Conservation (phyloP, 2,329 filamentous ascomycete species). For the Calonectria ilicicola region DNA sequence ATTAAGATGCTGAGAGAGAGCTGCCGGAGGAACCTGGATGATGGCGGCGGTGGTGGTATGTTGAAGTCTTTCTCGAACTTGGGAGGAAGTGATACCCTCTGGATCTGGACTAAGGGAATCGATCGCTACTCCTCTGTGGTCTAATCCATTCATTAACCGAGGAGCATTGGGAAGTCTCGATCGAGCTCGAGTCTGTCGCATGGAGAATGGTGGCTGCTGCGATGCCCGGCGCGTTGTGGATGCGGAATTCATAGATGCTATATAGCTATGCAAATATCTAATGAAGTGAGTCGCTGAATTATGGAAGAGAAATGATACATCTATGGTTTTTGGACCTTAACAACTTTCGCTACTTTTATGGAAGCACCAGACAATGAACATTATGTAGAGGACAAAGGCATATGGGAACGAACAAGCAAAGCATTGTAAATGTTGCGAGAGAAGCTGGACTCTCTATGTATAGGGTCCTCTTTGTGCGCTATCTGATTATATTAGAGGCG, state of each 20-base stretch:
- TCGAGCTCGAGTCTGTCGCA: constrained; percentile 37
- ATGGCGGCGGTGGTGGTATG: background rate
- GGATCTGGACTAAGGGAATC: constrained; percentile 29
- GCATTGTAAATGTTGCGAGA: background rate
- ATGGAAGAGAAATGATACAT: background rate
- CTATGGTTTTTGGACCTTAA: background rate
- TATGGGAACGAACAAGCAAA: background rate
- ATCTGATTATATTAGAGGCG: background rate
- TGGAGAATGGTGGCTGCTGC: background rate
- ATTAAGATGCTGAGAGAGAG: background rate
- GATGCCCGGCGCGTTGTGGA: background rate
- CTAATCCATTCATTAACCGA: constrained; percentile 39
- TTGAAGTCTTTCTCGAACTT: constrained; percentile 25
- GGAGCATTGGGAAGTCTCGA: constrained; percentile 35
- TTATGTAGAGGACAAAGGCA: background rate
- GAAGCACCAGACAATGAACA: background rate
- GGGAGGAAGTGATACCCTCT: constrained; percentile 17
- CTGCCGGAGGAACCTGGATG: background rate
- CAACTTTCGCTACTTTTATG: background rate
- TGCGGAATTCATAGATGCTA: background rate
- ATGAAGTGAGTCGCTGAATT: background rate
- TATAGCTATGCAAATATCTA: background rate
- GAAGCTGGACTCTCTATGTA: background rate
- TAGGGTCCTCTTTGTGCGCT: background rate
- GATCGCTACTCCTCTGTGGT: constrained; percentile 18